These are phyloP conservation scores for Apiosordaria backusii DNA, from an alignment of 495 filamentous ascomycete genomes.

Conservation along the genomic window DNA sequence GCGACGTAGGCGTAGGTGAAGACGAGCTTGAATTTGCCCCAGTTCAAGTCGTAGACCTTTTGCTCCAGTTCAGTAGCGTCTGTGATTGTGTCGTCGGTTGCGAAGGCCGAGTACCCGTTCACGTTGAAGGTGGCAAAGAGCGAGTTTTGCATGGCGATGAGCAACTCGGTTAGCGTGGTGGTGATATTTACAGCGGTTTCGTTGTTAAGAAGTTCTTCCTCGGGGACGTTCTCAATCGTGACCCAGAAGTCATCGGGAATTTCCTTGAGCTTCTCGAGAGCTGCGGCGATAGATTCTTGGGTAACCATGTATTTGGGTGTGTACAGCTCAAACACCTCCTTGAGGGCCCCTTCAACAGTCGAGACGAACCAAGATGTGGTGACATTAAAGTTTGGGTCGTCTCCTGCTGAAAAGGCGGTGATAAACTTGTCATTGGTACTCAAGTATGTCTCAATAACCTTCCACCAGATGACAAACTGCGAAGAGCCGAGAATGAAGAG, in stretches of 20 bases:
- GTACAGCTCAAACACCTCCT: constrained; percentile 28
- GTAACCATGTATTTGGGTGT: constrained; percentile 22
- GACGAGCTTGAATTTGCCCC: constrained; percentile 44
- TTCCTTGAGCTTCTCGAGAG: constrained; percentile 20
- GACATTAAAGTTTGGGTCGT: constrained; percentile 8
- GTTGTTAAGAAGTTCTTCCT: constrained; percentile 2
- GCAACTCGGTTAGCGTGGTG: neutral
- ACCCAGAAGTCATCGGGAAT: constrained; percentile 29
- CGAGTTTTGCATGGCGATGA: constrained; percentile 20
- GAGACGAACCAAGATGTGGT: neutral
- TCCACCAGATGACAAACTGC: constrained; percentile 9
- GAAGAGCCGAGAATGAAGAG: constrained; percentile 9
- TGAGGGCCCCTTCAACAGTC: constrained; percentile 15
- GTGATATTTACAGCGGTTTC: neutral
- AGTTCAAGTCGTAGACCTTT: constrained; percentile 8
- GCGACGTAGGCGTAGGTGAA: constrained; percentile 45
- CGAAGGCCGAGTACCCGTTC: constrained; percentile 17
- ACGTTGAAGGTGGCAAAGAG: constrained; percentile 28
- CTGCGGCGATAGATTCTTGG: constrained; percentile 17
- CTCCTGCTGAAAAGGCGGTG: neutral
- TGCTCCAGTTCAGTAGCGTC: constrained; percentile 13
- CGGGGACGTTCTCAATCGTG: neutral
- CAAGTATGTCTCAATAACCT: constrained; percentile 15
- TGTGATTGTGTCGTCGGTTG: constrained; percentile 1
- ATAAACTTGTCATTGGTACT: neutral